Evolutionary conservation across 441 rosid species (phyloP).

Genomic region (Viola pubescens): DNA sequence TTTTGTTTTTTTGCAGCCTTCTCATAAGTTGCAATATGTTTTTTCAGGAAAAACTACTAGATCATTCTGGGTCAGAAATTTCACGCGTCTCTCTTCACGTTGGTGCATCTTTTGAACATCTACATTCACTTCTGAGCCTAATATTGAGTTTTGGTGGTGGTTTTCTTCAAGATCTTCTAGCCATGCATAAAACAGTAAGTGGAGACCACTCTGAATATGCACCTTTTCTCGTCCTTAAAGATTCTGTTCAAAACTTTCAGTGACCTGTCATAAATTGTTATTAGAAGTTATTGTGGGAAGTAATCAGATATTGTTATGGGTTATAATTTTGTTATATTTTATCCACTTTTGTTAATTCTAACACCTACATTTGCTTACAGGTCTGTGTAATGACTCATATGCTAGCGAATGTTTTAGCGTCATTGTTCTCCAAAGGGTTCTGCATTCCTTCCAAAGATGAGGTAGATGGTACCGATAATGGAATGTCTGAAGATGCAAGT

Average conservation of each 20-base stretch:
- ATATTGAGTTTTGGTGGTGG: slow-evolving; percentile 49
- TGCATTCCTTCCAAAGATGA: slow-evolving; percentile 54
- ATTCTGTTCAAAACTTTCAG: background rate
- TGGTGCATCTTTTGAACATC: slow-evolving; percentile 48
- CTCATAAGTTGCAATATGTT: slow-evolving; percentile 15
- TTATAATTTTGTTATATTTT: background rate
- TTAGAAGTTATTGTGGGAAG: too few species aligned
- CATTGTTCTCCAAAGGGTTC: slow-evolving; percentile 73
- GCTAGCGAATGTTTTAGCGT: slow-evolving; percentile 66
- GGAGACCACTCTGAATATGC: background rate
- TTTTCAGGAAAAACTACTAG: slow-evolving; percentile 52
- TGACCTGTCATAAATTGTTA: background rate
- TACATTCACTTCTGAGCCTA: slow-evolving; percentile 44
- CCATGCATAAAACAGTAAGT: slow-evolving; percentile 69
- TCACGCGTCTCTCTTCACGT: slow-evolving; percentile 28
- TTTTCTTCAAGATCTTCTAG: slow-evolving; percentile 64
- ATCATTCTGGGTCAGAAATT: slow-evolving; percentile 25
- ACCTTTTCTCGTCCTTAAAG: background rate
- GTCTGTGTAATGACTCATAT: slow-evolving; percentile 64
- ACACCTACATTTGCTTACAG: slow-evolving; percentile 35
- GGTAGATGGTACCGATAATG: slow-evolving; percentile 46
- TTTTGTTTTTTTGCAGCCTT: slow-evolving; percentile 12
- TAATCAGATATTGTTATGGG: too few species aligned
- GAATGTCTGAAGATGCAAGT: slow-evolving; percentile 47
- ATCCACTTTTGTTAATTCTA: background rate